Conservation (phyloP, 768 basidiomycete genomes). For the Saitozyma podzolica region DNA sequence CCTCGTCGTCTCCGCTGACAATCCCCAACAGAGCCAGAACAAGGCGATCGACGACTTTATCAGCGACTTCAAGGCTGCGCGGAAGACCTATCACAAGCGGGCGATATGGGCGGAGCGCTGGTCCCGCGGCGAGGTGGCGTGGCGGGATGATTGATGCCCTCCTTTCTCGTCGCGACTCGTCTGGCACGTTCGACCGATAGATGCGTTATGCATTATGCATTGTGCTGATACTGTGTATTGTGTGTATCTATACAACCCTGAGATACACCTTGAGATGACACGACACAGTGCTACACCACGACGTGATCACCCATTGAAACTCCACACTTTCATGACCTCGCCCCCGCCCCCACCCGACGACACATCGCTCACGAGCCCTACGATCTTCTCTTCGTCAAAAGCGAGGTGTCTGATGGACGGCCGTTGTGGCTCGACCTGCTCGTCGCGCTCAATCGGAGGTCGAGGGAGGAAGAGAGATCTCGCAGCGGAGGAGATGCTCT, state of each 20-base stretch:
- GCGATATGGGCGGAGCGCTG: constrained; percentile 87
- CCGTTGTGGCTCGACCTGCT: neutral
- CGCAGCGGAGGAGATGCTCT: constrained; percentile 47
- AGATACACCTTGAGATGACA: constrained; percentile 9
- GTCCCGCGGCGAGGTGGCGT: constrained; percentile 78
- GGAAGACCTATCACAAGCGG: constrained; percentile 91
- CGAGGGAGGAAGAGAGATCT: constrained; percentile 37
- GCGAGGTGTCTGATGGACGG: constrained; percentile 37
- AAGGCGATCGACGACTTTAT: constrained; percentile 81
- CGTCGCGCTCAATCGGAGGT: constrained; percentile 22
- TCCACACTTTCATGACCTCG: constrained; percentile 45
- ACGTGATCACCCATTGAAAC: constrained; percentile 23
- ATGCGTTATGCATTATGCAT: neutral
- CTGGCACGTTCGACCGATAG: too few relatives aligned
- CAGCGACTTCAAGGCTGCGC: constrained; percentile 76
- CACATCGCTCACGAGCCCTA: constrained; percentile 35
- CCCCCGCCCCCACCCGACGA: neutral
- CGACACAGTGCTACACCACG: constrained; percentile 12
- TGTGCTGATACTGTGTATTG: neutral
- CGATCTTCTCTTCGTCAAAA: constrained; percentile 53
- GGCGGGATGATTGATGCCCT: constrained; percentile 62
- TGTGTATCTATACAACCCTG: constrained; percentile 1
- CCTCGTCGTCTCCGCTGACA: neutral
- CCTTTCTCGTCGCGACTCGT: neutral
- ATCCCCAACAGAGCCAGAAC: constrained; percentile 23